A percentile compares a stretch with the other conserved stretches of the same genome.
Evolutionary conservation across 768 basidiomycete species (phyloP).

Genomic region (Lyophyllum semitale): DNA sequence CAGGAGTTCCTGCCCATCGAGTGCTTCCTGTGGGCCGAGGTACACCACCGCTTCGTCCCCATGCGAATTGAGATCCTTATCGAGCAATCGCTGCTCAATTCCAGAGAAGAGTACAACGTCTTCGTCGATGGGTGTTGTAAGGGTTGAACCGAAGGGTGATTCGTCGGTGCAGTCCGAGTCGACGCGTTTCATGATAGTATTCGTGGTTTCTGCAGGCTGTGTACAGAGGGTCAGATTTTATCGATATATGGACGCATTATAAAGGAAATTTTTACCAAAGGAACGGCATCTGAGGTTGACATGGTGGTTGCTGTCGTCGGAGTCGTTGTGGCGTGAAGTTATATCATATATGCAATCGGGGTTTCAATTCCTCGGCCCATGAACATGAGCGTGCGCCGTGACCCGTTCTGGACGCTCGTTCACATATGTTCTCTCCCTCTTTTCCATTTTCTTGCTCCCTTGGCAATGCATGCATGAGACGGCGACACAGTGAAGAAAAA

Average conservation of each 20-base stretch:
- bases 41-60: not conserved
- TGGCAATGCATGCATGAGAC: no score
- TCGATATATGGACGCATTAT: no score
- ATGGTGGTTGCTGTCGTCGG: not conserved
- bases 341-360: not conserved
- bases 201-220: not conserved
- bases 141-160: conserved; percentile 40
- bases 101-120: conserved; percentile 17
- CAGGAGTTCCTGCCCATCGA: not conserved
- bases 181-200: conserved; percentile 22
- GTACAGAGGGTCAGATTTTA: not conserved
- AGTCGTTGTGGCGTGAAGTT: not conserved
- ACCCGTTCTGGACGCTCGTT: no score
- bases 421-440: no score
- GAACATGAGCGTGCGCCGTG: no score
- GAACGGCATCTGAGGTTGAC: not conserved
- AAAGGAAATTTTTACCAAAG: not conserved
- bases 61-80: not conserved
- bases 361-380: not conserved
- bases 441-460: no score
- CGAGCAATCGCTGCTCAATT: conserved; percentile 15
- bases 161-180: conserved; percentile 42
- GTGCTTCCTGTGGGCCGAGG: not conserved
- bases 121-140: conserved; percentile 45
- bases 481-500: no score